Evolutionary conservation across 2,329 filamentous ascomycete genomes (phyloP), one percentile per base, ranked within the genome.

Genomic region (Diplodia intermedia): DNA sequence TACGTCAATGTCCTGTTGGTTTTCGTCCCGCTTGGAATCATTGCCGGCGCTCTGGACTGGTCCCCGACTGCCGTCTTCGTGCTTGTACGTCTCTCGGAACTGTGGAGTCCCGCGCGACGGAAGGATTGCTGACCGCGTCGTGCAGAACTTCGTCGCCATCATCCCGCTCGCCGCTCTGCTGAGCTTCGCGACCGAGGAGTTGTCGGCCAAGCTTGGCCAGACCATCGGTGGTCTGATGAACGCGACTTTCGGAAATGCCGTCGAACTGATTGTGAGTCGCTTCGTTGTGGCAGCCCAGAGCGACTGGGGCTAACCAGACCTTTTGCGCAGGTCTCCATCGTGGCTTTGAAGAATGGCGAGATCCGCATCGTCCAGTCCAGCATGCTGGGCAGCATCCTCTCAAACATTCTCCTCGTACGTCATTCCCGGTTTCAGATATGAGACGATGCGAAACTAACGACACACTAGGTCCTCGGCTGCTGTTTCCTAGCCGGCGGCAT

Each of bases 291-390:
- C 49, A 18, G 20, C 18, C n/a, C n/a, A 38, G 14, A 7, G 18
- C 15, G 15, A 26, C 23, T 15, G 12, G 15, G 15, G 67, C 68
- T 69, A 68, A 66, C 47, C 36, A 40, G 57, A 70, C 56, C n/a
- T 18, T 69, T 66, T 56, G 61, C 63, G 11, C 76, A 94, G 91
- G 92, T 97, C 77, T 97, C 92, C 78, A 94, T 98, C 73, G 91
- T 98, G 71, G 95, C 95, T 20, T 86, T 99, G 55, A 88, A 85
- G 72, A 89, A 95, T 73, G 88, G 89, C 71, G 91, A 98, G 81
- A 96, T 97, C 76, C 90, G 94, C 74, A 94, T 98, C 71, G 94
- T 98, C n/a, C 95, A 98, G 82, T 91, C 94, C 23, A 97, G 93
- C 71, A 98, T 98, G 94, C 89, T 98, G 40, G 94, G 95, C 57